Percentiles rank a stretch among this genome's conserved stretches.
phyloP scores from a whole-genome alignment of 192 early-diverging fungal species.

The Gaertneriomyces sp. region DNA sequence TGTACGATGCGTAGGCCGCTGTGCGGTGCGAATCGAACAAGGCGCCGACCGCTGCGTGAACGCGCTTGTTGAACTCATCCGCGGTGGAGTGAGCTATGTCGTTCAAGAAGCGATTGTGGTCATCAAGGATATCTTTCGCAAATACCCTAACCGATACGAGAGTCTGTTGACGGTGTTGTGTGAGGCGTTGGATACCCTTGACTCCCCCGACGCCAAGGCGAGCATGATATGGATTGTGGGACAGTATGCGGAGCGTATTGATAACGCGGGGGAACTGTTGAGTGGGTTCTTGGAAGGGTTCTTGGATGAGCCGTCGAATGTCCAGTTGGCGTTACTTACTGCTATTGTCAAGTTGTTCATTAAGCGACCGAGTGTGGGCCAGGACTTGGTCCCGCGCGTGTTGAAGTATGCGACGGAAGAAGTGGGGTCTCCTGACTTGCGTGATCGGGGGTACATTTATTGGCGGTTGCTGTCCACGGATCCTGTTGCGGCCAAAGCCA shows the following conservation, averaged over 20 bases:
- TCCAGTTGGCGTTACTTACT: constrained; percentile 89
- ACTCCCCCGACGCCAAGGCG: constrained; percentile 96
- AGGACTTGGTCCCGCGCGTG: constrained; percentile 90
- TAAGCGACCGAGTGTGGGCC: constrained; percentile 83
- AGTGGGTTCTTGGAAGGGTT: constrained; percentile 85
- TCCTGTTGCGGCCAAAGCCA: constrained; percentile 82
- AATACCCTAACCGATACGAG: constrained; percentile 97
- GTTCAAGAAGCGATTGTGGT: constrained; percentile 98
- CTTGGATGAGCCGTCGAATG: constrained; percentile 77
- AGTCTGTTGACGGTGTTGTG: constrained; percentile 86
- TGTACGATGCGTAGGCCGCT: constrained; percentile 94
- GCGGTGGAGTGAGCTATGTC: constrained; percentile 97
- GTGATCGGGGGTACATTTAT: constrained; percentile 97
- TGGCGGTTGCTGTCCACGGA: constrained; percentile 96
- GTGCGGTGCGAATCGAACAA: constrained; percentile 91
- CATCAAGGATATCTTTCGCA: constrained; percentile 97
- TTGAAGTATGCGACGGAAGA: constrained; percentile 94
- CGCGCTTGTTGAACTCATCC: constrained; percentile 83
- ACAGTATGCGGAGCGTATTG: constrained; percentile 95
- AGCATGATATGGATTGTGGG: constrained; percentile 99
- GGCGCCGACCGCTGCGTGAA: constrained; percentile 85
- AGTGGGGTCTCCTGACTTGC: constrained; percentile 93
- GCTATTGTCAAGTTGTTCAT: constrained; percentile 96
- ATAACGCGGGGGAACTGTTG: constrained; percentile 89
- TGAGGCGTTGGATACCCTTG: constrained; percentile 92